A percentile compares a stretch with the other conserved stretches of the same genome.
phyloP scores from a whole-genome alignment of 1,284 basidiomycete genomes.

The Ceratobasidium papillatum region DNA sequence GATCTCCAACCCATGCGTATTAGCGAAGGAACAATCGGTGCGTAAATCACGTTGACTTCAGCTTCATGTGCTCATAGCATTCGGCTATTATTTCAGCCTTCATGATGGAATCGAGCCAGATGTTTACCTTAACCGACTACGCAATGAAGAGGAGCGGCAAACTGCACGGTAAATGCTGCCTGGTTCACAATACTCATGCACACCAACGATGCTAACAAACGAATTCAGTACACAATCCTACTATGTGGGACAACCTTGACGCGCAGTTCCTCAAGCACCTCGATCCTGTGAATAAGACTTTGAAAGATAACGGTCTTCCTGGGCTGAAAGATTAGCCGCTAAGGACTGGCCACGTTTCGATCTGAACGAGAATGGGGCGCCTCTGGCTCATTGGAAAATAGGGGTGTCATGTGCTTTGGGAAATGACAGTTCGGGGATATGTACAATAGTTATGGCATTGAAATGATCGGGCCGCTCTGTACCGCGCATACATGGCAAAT shows the following conservation, averaged over 20 bases:
- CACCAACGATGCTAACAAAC: not conserved
- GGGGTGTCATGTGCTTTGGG: not conserved
- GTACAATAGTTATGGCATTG: not conserved
- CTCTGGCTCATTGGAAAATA: not conserved
- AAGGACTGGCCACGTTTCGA: not conserved
- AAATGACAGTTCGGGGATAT: not conserved
- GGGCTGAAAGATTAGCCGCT: slow-evolving; percentile 24
- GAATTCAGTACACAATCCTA: slow-evolving; percentile 60
- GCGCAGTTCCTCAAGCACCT: slow-evolving; percentile 67
- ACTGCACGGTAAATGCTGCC: slow-evolving; percentile 58
- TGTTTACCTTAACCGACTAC: slow-evolving; percentile 68
- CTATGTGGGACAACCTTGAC: slow-evolving; percentile 69
- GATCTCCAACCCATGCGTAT: slow-evolving; percentile 62
- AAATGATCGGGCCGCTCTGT: not conserved
- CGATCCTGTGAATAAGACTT: slow-evolving; percentile 63
- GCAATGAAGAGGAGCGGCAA: slow-evolving; percentile 67
- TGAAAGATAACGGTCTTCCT: slow-evolving; percentile 59
- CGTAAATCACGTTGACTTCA: slow-evolving; percentile 37
- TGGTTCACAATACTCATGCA: not conserved
- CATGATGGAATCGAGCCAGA: slow-evolving; percentile 72
- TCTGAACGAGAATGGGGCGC: not conserved
- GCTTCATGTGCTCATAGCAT: not conserved
- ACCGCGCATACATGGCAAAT: slow-evolving; percentile 7
- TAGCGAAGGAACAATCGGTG: slow-evolving; percentile 65
- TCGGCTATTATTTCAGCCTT: slow-evolving; percentile 55